Base-by-base conservation (phyloP, 202 grass and related monocot species). In the Panicum hallii region DNA sequence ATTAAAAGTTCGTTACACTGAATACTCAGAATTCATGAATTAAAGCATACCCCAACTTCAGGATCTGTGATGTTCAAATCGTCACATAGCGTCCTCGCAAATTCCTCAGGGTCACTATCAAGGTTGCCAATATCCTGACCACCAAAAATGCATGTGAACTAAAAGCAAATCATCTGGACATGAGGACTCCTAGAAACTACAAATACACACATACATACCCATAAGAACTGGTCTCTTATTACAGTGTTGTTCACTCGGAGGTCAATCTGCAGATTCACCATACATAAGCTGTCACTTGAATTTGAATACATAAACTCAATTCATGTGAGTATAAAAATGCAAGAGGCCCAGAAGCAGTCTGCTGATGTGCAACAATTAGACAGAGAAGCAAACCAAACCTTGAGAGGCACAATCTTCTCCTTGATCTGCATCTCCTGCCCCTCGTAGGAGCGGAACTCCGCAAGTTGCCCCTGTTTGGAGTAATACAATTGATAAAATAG, bases 401-500 rank as follows among this genome's bases (percentile, higher is more conserved):
- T 99, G 26, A 99, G 85, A 60, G 96, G 93, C 62, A 99, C 82
- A 76, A 99, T 92, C 85, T 94, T 99, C 88, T 99, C 96, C 41
- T 83, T 94, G 30, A 99, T 86, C 82, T 92, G 94, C 96, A 99
- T 96, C 65, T 99, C 96, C 91, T 99, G 93, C 55, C 96, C 93
- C 74, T 95, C 96, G 63, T 86, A 96, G 19, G 93, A 99, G 61
- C 93, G 93, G 54, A 95, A 96, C 56, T 99, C 96, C 0, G 96
- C 90, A 26, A 99, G 23, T 88, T 99, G 96, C 17, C 86, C 87
- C 96, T 99, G 43, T 61, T 15, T 11, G 0, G 5, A 38, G 54
- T 23, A 68, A 46, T 2, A 77, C 2, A 75, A 47, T 9, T 19
- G 16, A 76, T n/a, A 9, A 77, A 77, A 11, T 47, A 36, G 40